Conservation (phyloP, 1,284 basidiomycete species). For the Naganishia sp. region DNA sequence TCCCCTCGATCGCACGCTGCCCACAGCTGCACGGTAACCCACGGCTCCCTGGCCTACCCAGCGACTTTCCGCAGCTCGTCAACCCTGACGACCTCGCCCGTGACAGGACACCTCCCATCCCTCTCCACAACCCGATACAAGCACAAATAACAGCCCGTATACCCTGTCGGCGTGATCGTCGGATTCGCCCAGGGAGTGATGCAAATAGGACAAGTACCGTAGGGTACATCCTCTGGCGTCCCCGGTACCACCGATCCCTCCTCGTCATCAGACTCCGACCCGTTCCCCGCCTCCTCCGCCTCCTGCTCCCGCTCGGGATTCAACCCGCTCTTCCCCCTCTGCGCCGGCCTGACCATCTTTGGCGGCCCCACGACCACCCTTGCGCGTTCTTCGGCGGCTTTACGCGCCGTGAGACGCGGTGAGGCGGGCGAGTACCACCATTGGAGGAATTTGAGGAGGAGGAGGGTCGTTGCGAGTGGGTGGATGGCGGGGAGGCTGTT, state of each 20-base stretch:
- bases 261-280: slow-evolving; percentile 33
- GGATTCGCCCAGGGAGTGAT: slow-evolving; percentile 38
- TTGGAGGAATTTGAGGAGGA: slow-evolving; percentile 95
- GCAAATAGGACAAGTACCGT: slow-evolving; percentile 28
- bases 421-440: slow-evolving; percentile 99
- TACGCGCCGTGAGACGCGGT: slow-evolving; percentile 55
- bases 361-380: slow-evolving; percentile 38
- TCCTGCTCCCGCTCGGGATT: slow-evolving; percentile 30
- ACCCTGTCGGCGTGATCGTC: slow-evolving; percentile 52
- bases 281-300: slow-evolving; percentile 33
- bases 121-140: slow-evolving; percentile 26
- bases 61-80: slow-evolving; percentile 32
- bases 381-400: slow-evolving; percentile 40
- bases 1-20: neutral
- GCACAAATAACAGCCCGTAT: slow-evolving; percentile 34
- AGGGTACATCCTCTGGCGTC: slow-evolving; percentile 34
- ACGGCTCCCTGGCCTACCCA: slow-evolving; percentile 1
- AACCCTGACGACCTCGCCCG: slow-evolving; percentile 17
- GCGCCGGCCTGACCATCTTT: slow-evolving; percentile 9
- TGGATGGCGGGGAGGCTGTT: slow-evolving; percentile 50
- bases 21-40: neutral
- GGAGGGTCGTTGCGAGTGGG: slow-evolving; percentile 77
- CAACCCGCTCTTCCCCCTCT: slow-evolving; percentile 11
- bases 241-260: slow-evolving; percentile 56
- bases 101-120: slow-evolving; percentile 29